Evolutionary conservation across 2,329 filamentous ascomycete genomes (phyloP).

Genomic region (Huntiella abstrusa): DNA sequence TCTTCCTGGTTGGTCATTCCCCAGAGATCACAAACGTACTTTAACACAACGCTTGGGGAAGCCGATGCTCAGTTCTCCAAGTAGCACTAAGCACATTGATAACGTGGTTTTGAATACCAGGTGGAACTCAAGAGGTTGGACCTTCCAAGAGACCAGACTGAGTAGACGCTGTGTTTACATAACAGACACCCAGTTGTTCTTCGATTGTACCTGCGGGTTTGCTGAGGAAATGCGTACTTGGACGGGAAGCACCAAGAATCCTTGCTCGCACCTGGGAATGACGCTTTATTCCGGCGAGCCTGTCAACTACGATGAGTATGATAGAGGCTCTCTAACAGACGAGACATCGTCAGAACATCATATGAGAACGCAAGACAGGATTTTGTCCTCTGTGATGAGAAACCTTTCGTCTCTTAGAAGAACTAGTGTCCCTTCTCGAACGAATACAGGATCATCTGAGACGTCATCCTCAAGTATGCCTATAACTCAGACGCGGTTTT

Average conservation of each 20-base stretch:
- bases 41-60: not conserved
- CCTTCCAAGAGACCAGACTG: slow-evolving; percentile 4
- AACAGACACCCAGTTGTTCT: not conserved
- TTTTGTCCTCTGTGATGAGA: too few species aligned
- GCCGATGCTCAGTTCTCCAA: not conserved
- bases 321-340: not conserved
- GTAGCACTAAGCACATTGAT: not conserved
- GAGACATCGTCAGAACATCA: too few species aligned
- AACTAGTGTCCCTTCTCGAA: too few species aligned
- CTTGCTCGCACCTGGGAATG: not conserved
- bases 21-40: not conserved
- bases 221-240: slow-evolving; percentile 7
- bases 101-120: slow-evolving; percentile 21
- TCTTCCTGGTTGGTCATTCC: not conserved
- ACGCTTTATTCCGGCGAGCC: not conserved
- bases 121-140: slow-evolving; percentile 6
- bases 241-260: not conserved
- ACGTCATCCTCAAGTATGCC: too few species aligned
- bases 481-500: too few species aligned
- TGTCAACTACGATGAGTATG: not conserved
- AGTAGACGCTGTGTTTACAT: not conserved
- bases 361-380: too few species aligned
- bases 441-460: too few species aligned
- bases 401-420: too few species aligned
- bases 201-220: slow-evolving; percentile 5